phyloP scores from a whole-genome alignment of 2,329 filamentous ascomycete genomes.

The Aquanectria penicillioides region DNA sequence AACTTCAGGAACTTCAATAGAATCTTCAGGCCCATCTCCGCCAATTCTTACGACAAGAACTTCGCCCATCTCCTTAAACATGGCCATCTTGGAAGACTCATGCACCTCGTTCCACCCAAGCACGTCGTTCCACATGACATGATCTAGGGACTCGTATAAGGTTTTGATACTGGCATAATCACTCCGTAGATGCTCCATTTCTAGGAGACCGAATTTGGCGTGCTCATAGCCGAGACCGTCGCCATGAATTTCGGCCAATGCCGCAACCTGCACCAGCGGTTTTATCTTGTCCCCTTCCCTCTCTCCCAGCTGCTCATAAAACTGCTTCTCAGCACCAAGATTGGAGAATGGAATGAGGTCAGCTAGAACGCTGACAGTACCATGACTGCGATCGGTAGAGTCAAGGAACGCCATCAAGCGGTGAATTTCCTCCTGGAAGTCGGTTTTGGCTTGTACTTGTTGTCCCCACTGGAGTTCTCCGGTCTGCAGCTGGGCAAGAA shows the following conservation, averaged over 20 bases:
- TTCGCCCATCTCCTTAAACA: slow-evolving; percentile 59
- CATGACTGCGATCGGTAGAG: slow-evolving; percentile 67
- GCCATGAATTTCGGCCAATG: slow-evolving; percentile 42
- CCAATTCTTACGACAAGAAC: slow-evolving; percentile 60
- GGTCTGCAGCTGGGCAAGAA: slow-evolving; percentile 46
- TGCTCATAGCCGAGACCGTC: slow-evolving; percentile 46
- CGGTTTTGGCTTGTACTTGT: slow-evolving; percentile 39
- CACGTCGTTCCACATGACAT: slow-evolving; percentile 58
- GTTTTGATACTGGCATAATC: slow-evolving; percentile 53
- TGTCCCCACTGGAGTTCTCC: slow-evolving; percentile 45
- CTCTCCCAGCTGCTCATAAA: slow-evolving; percentile 55
- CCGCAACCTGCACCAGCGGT: slow-evolving; percentile 48
- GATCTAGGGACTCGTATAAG: slow-evolving; percentile 59
- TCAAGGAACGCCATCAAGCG: slow-evolving; percentile 73
- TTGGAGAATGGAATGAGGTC: slow-evolving; percentile 48
- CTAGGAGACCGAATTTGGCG: slow-evolving; percentile 54
- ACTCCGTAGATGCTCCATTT: slow-evolving; percentile 49
- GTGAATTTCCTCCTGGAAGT: slow-evolving; percentile 65
- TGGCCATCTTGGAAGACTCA: slow-evolving; percentile 52
- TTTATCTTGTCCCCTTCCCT: slow-evolving; percentile 37
- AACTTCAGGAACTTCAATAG: slow-evolving; percentile 60
- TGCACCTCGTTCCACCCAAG: slow-evolving; percentile 49
- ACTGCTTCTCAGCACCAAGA: slow-evolving; percentile 52
- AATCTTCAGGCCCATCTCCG: slow-evolving; percentile 52
- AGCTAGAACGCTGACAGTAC: slow-evolving; percentile 60